phyloP scores from a whole-genome alignment of 768 basidiomycete genomes.

The Pleurotus djamor region DNA sequence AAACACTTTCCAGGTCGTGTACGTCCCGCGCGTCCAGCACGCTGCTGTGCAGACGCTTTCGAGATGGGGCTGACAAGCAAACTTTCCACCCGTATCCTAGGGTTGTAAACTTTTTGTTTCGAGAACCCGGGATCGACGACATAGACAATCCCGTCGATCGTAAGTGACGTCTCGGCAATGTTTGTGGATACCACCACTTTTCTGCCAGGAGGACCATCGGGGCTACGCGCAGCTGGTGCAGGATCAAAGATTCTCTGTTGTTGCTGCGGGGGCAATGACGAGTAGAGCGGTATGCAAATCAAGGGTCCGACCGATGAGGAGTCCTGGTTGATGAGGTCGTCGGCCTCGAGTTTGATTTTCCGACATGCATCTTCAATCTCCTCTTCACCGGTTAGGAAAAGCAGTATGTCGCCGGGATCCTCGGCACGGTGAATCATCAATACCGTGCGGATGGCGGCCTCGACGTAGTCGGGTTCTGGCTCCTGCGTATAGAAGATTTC shows the following conservation, averaged over 20 bases:
- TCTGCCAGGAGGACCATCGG: conserved; percentile 79
- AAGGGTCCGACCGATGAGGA: conserved; percentile 81
- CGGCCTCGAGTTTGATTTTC: conserved; percentile 90
- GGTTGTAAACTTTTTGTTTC: conserved; percentile 98
- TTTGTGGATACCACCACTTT: conserved; percentile 97
- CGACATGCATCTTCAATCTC: conserved; percentile 97
- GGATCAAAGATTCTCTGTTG: conserved; percentile 98
- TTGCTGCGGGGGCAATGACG: conserved; percentile 89
- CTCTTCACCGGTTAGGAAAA: conserved; percentile 98
- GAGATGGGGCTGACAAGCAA: conserved; percentile 93
- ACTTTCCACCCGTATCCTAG: conserved; percentile 93
- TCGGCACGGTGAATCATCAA: conserved; percentile 97
- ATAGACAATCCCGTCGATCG: conserved; percentile 99
- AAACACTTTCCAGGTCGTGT: conserved; percentile 98
- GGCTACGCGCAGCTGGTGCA: conserved; percentile 58
- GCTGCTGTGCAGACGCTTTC: conserved; percentile 94
- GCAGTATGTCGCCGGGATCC: conserved; percentile 85
- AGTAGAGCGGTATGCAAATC: conserved; percentile 91
- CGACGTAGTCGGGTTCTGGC: conserved; percentile 94
- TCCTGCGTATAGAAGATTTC: conserved; percentile 94
- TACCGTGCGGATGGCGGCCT: conserved; percentile 94
- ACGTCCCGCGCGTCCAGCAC: conserved; percentile 94
- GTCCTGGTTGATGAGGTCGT: conserved; percentile 73
- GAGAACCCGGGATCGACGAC: conserved; percentile 98
- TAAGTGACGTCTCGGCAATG: conserved; percentile 96